These are phyloP conservation scores for Candida sanyaensis DNA, from an alignment of 1,139 yeast species.

Conservation along the genomic window DNA sequence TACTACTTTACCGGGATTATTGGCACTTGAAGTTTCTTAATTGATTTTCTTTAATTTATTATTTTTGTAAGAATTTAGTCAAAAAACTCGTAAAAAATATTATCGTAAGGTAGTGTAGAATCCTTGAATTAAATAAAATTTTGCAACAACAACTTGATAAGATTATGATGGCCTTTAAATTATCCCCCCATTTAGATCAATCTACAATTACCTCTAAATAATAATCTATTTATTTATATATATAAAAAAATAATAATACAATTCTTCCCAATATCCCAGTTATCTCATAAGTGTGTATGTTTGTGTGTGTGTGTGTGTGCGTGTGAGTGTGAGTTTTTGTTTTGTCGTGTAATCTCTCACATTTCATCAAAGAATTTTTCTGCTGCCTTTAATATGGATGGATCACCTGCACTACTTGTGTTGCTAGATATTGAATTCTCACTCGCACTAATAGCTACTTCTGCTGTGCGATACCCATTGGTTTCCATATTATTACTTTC, in stretches of 20 bases:
- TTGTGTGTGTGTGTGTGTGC: too few species aligned
- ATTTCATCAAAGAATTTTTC: conserved; percentile 24
- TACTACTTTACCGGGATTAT: too few species aligned
- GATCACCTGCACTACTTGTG: conserved; percentile 10
- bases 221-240: neutral
- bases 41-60: neutral
- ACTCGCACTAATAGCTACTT: neutral
- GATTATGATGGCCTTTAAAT: too few species aligned
- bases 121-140: too few species aligned
- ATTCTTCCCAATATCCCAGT: neutral
- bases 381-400: conserved; percentile 24
- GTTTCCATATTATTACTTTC: neutral
- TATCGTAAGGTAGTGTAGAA: too few species aligned
- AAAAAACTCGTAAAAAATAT: neutral
- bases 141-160: neutral
- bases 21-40: too few species aligned
- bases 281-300: too few species aligned
- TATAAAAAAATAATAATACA: too few species aligned
- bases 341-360: neutral
- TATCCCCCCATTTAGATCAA: too few species aligned
- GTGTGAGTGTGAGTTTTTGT: too few species aligned
- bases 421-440: neutral
- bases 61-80: neutral
- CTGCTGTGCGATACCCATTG: neutral
- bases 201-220: too few species aligned